Conservation (phyloP, 805 yeast species). For the Lachancea cidri region DNA sequence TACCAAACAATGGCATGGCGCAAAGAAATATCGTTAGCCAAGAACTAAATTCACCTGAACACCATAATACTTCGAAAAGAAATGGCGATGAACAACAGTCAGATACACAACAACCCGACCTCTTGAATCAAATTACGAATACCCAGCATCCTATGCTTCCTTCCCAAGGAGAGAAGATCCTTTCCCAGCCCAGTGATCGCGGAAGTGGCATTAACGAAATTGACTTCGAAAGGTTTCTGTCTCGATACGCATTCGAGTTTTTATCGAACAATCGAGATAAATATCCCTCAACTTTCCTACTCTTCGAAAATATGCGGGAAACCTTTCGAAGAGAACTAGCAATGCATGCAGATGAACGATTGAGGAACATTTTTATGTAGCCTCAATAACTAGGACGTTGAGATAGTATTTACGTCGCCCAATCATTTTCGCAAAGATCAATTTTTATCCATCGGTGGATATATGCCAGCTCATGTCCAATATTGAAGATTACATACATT, state of each 20-base stretch:
- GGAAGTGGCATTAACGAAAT: neutral
- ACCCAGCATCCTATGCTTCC: neutral
- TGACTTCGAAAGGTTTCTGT: slow-evolving; percentile 1
- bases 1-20: neutral
- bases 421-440: too few species aligned
- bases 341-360: neutral
- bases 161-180: neutral
- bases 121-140: neutral
- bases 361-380: neutral
- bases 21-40: neutral
- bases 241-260: neutral
- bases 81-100: neutral
- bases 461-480: too few species aligned
- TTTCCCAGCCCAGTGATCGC: neutral
- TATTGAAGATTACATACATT: too few species aligned
- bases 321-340: neutral
- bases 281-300: neutral
- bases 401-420: too few species aligned
- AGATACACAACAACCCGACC: neutral
- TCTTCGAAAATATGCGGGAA: neutral
- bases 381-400: too few species aligned
- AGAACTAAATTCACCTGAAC: neutral
- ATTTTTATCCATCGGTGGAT: too few species aligned
- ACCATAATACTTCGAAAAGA: neutral
- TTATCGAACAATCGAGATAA: slow-evolving; percentile 1